Evolutionary conservation across 2,329 filamentous ascomycete species (phyloP).

Genomic region (Scopulariopsis brevicaulis): DNA sequence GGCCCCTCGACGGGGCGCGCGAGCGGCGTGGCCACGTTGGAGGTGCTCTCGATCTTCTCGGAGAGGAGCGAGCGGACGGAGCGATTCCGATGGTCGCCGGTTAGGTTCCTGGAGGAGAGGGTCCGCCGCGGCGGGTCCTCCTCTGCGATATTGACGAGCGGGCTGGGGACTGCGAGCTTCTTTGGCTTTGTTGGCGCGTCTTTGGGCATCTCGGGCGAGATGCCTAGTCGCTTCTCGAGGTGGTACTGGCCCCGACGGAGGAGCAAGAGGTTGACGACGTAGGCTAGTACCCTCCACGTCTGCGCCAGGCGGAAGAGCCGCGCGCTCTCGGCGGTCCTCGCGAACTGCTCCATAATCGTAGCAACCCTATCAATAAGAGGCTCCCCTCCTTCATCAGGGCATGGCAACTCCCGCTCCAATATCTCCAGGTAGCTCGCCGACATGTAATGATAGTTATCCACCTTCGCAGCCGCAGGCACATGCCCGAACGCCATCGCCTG

Average conservation of each 20-base stretch:
- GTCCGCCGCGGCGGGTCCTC: conserved; percentile 1
- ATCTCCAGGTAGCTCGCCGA: conserved; percentile 44
- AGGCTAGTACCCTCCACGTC: conserved; percentile 51
- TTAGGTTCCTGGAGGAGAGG: neutral
- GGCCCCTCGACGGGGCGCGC: conserved; percentile 35
- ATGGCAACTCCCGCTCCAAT: conserved; percentile 36
- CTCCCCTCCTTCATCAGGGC: conserved; percentile 15
- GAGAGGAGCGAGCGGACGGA: conserved; percentile 33
- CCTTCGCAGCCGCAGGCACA: conserved; percentile 38
- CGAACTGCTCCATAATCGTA: conserved; percentile 43
- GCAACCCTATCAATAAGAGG: conserved; percentile 34
- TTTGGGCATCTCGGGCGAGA: neutral
- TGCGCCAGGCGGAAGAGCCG: conserved; percentile 50
- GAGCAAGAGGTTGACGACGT: conserved; percentile 42
- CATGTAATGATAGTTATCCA: conserved; percentile 42
- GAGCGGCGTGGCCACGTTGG: conserved; percentile 48
- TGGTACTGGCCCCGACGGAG: conserved; percentile 45
- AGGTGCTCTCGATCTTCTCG: conserved; percentile 50
- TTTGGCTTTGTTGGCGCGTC: neutral
- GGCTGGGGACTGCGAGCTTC: neutral
- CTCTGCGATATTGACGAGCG: neutral
- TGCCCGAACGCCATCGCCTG: conserved; percentile 53
- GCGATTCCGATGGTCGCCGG: conserved; percentile 7
- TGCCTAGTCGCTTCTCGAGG: conserved; percentile 28
- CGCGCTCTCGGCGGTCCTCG: conserved; percentile 42